Evolutionary conservation across 2,329 filamentous ascomycete genomes (phyloP).

Genomic region (Fusarium phyllophilum): DNA sequence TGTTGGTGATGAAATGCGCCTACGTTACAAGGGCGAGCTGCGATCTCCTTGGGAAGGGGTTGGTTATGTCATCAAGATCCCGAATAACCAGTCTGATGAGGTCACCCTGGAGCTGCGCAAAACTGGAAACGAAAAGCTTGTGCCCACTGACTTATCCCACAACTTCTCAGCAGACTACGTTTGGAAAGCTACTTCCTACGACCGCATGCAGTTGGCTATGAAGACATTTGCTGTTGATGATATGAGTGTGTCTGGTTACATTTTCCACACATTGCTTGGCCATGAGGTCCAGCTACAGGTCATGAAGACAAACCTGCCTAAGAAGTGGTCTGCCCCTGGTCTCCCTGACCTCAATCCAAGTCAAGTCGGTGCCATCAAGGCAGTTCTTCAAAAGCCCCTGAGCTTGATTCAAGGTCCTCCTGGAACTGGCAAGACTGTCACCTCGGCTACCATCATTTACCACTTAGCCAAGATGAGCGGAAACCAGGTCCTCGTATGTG

Average conservation of each 20-base stretch:
- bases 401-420: constrained; percentile 97
- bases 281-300: constrained; percentile 94
- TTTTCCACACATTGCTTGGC: constrained; percentile 95
- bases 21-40: constrained; percentile 95
- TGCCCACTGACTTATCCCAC: constrained; percentile 94
- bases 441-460: constrained; percentile 98
- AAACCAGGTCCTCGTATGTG: constrained; percentile 94
- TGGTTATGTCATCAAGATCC: constrained; percentile 98
- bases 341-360: constrained; percentile 94
- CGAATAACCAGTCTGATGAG: constrained; percentile 98
- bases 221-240: constrained; percentile 98
- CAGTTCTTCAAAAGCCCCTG: constrained; percentile 90
- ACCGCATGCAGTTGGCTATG: constrained; percentile 99
- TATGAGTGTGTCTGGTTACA: constrained; percentile 97
- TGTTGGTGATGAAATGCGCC: constrained; percentile 97
- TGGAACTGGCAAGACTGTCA: constrained; percentile 98
- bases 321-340: constrained; percentile 95
- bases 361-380: constrained; percentile 96
- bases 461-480: constrained; percentile 95
- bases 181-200: constrained; percentile 99
- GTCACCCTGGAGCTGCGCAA: constrained; percentile 94
- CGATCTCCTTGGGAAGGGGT: constrained; percentile 95
- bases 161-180: constrained; percentile 99
- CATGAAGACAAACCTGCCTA: constrained; percentile 94
- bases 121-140: constrained; percentile 94